Percentiles rank a stretch among this genome's conserved stretches.
Conservation (phyloP, 1,139 yeast species). For the Zhuliangozyma parablackwelliae region DNA sequence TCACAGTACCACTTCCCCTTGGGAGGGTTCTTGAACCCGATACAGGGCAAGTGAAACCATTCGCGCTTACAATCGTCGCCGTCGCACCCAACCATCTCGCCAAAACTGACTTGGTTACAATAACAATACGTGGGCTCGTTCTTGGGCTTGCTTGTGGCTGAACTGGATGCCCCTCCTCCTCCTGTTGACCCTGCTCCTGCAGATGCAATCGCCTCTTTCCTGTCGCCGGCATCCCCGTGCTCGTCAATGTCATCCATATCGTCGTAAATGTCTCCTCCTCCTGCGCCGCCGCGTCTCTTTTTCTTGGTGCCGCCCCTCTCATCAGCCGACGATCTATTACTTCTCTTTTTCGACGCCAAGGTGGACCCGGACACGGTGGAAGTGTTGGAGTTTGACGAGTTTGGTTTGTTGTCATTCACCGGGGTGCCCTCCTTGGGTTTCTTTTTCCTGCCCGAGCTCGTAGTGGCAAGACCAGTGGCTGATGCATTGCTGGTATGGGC, state of each 20-base stretch:
- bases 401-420: too few species aligned
- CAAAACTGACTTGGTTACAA: constrained; percentile 94
- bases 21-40: constrained; percentile 85
- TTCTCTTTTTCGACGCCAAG: not conserved
- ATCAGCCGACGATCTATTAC: not conserved
- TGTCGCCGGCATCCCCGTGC: constrained; percentile 1
- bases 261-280: too few species aligned
- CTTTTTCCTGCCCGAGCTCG: not conserved
- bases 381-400: too few species aligned
- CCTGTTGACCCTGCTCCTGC: not conserved
- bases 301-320: constrained; percentile 2
- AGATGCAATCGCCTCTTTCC: constrained; percentile 1
- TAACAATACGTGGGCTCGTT: constrained; percentile 87
- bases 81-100: constrained; percentile 99
- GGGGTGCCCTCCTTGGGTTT: too few species aligned
- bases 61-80: constrained; percentile 89
- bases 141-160: not conserved
- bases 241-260: constrained; percentile 1
- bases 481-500: not conserved
- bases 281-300: constrained; percentile 3
- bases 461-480: not conserved
- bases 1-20: constrained; percentile 98
- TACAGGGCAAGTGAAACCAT: constrained; percentile 97
- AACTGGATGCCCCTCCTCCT: constrained; percentile 3
- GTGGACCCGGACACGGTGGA: not conserved